Percentiles rank a stretch among this genome's conserved stretches.
Conservation (phyloP, 2,329 filamentous ascomycete genomes). For the Neonectria coccinea region DNA sequence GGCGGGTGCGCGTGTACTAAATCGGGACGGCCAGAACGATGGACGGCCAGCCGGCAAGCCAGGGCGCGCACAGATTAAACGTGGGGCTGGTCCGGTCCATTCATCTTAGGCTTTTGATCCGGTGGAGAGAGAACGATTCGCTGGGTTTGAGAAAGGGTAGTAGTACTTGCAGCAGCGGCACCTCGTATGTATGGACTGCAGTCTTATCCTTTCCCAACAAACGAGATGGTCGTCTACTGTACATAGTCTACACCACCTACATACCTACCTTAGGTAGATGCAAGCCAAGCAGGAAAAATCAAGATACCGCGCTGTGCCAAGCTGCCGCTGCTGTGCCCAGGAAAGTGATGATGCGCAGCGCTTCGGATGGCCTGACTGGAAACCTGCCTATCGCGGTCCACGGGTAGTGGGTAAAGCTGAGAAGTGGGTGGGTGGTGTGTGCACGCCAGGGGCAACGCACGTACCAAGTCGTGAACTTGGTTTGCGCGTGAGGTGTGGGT, state of each 20-base stretch:
- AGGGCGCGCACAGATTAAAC: conserved; percentile 31
- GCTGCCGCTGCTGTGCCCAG: neutral
- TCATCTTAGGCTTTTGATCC: conserved; percentile 37
- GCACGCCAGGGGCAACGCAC: conserved; percentile 6
- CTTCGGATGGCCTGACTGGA: neutral
- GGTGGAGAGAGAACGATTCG: conserved; percentile 8
- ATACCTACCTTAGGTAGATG: too few relatives aligned
- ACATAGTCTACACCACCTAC: neutral
- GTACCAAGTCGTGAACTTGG: neutral
- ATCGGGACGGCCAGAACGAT: conserved; percentile 8
- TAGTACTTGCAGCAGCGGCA: neutral
- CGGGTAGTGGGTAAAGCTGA: too few relatives aligned
- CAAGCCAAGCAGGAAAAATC: neutral
- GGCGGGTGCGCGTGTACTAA: conserved; percentile 27
- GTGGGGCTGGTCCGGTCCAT: conserved; percentile 42
- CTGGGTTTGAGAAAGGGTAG: neutral
- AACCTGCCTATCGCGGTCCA: neutral
- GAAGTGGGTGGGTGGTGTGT: too few relatives aligned
- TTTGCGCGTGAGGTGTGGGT: neutral
- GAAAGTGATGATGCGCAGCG: conserved; percentile 3
- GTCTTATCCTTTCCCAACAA: neutral
- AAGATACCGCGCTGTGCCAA: neutral
- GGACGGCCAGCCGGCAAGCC: too few relatives aligned
- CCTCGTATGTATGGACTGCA: neutral
- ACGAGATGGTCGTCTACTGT: too few relatives aligned